Evolutionary conservation across 2,329 filamentous ascomycete genomes (phyloP), one percentile per base, ranked within the genome.

Genomic region (Harringtonia lauricola): DNA sequence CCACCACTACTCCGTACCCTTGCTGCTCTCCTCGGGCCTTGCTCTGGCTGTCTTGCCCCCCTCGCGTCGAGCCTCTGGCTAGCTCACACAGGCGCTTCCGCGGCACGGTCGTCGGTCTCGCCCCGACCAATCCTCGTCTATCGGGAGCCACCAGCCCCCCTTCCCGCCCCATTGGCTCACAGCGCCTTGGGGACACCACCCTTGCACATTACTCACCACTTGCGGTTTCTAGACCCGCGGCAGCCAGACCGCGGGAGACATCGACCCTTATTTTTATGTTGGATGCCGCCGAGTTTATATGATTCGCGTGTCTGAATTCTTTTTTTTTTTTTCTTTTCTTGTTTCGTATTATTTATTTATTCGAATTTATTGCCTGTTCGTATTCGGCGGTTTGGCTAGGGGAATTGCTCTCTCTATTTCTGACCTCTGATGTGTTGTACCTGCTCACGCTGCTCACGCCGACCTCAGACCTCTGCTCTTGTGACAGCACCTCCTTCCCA

Each of bases 341-440:
- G 36, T 26, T n/a, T 15, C 12, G 38, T 28, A 31, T 18, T 14
- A 13, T 39, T n/a, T n/a, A 29, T 37, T n/a, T 21, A 39, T 46
- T 31, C 29, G 17, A 38, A 39, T 47, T 41, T 45, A 43, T 48
- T 29, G 30, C 24, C 24, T 26, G 33, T 42, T 31, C 22, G 38
- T 40, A n/a, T 36, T 30, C 30, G 31, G 24, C 21, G 14, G 24
- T 35, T 22, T 31, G 31, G 24, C 40, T 39, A 29, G 24, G 12
- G 3, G 1, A 19, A 24, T 46, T 36, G 35, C 41, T 38, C 33
- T 26, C 22, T 15, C 22, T 42, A 14, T 31, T 19, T 30, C n/a
- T 24, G 6, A n/a, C n/a, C n/a, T 22, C 13, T n/a, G 18, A 18
- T 8, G 24, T 35, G n/a, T 34, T 9, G 17, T 29, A 17, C 21